A percentile compares a stretch with the other conserved stretches of the same genome.
Conservation (phyloP, 2,329 filamentous ascomycete species). For the Huntiella bhutanensis region DNA sequence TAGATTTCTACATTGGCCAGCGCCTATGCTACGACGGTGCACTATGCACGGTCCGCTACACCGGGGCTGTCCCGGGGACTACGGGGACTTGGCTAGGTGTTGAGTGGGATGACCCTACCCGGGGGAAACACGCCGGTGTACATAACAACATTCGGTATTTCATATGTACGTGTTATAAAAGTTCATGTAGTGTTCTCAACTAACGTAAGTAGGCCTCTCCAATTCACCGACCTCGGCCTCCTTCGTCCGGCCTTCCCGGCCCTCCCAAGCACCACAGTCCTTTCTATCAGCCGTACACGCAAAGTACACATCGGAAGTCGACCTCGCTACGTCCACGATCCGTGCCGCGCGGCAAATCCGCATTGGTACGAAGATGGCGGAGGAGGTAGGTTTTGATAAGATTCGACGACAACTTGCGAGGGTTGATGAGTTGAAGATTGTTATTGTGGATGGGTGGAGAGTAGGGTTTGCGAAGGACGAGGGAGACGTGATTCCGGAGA, state of each 20-base stretch:
- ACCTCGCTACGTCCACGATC: constrained; percentile 10
- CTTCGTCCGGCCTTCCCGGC: constrained; percentile 64
- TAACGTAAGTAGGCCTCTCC: constrained; percentile 30
- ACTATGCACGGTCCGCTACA: constrained; percentile 69
- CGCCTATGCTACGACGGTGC: constrained; percentile 62
- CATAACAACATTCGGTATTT: constrained; percentile 70
- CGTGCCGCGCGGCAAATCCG: constrained; percentile 30
- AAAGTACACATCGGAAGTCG: constrained; percentile 58
- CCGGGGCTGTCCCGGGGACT: constrained; percentile 59
- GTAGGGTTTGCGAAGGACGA: constrained; percentile 27
- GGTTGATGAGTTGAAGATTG: constrained; percentile 57
- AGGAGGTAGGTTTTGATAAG: constrained; percentile 93
- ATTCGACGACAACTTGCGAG: constrained; percentile 62
- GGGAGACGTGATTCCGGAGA: constrained; percentile 24
- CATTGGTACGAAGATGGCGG: constrained; percentile 64
- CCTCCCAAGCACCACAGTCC: constrained; percentile 44
- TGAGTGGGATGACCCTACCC: constrained; percentile 78
- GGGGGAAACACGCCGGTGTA: constrained; percentile 81
- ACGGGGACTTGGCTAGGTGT: constrained; percentile 75
- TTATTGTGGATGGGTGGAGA: constrained; percentile 61
- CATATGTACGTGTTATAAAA: constrained; percentile 36
- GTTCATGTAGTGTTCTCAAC: background rate
- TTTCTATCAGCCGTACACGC: constrained; percentile 64
- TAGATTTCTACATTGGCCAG: constrained; percentile 40
- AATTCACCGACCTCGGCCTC: constrained; percentile 56